Evolutionary conservation across 2,329 filamentous ascomycete species (phyloP), one percentile per base, ranked within the genome.

Genomic region (Paraconiothyrium sp.): DNA sequence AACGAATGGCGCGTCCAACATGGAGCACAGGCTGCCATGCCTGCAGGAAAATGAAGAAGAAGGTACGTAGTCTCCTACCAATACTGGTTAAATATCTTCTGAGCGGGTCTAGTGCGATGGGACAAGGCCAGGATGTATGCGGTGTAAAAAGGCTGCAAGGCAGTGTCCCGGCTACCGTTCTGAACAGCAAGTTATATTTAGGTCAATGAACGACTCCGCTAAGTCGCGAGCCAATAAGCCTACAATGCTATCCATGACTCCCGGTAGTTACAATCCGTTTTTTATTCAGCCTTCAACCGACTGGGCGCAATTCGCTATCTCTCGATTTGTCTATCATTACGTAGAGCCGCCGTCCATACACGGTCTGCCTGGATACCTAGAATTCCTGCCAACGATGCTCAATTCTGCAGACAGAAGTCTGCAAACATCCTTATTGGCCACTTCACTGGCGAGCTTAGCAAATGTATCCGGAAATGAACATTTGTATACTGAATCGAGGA

Each of bases 1-100:
- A 6, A 54, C 20, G 13, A n/a, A 41, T 41, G 34, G 9, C 35
- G 22, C 50, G 37, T 41, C 37, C 50, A 54, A 43, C 14, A 41
- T n/a, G n/a, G 37, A 54, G 50, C 16, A 43, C 50, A 43, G 50
- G 50, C 37, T 54, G 50, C 22, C 14, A 43, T n/a, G 35, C 50
- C 22, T 54, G 50, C 22, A 54, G 50, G 50, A 54, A 54, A 22
- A 54, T 54, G 50, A 54, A 54, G 35, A 54, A 54, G 14, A 54
- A 54, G 50, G 50, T 54, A 54, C 14, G 16, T 11, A 3, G 41
- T 47, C 27, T n/a, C 44, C 22, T 48, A n/a, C 10, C 14, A 8
- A n/a, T 16, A 6, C 30, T 22, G 3, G n/a, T 20, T 16, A 20
- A 14, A 9, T 11, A 34, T 16, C 8, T 10, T 37, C 34, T 39